Evolutionary conservation across 768 basidiomycete species (phyloP).

Genomic region (Polyporus arcularius): DNA sequence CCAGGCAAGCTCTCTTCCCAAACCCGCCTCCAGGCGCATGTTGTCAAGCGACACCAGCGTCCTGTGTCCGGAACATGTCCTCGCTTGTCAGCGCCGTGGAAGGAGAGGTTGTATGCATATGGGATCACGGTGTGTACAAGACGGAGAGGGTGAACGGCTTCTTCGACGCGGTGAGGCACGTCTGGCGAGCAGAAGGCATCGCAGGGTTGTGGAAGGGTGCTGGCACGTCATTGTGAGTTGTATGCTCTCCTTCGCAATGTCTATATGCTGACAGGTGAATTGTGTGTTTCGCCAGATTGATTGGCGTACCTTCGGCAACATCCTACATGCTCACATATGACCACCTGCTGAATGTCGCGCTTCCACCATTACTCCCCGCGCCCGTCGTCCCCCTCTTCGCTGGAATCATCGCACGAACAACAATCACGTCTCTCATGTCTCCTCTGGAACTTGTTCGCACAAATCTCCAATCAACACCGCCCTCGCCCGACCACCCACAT

Average conservation of each 20-base stretch:
- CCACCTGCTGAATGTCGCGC: conserved; percentile 64
- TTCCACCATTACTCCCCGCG: conserved; percentile 58
- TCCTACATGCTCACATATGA: conserved; percentile 97
- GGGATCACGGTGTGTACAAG: conserved; percentile 70
- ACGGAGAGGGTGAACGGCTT: conserved; percentile 83
- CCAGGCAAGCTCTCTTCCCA: conserved; percentile 46
- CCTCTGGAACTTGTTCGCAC: conserved; percentile 94
- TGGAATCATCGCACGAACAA: conserved; percentile 79
- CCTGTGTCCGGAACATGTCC: conserved; percentile 78
- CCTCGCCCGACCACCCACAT: conserved; percentile 66
- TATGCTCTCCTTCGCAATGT: background rate
- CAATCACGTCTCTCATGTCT: conserved; percentile 76
- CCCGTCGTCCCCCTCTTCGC: conserved; percentile 72
- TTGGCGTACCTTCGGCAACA: conserved; percentile 90
- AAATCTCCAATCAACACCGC: conserved; percentile 87
- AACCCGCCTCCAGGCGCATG: conserved; percentile 58
- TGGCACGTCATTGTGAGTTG: conserved; percentile 81
- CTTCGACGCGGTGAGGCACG: conserved; percentile 78
- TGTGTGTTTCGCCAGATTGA: conserved; percentile 51
- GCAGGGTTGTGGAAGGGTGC: conserved; percentile 94
- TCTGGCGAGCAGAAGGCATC: conserved; percentile 78
- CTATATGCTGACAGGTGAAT: conserved; percentile 13
- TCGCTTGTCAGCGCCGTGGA: conserved; percentile 58
- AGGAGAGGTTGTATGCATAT: conserved; percentile 76
- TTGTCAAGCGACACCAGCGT: conserved; percentile 60